Evolutionary conservation across 169 alveolate genomes (phyloP).

Genomic region (Plasmodium gonderi): DNA sequence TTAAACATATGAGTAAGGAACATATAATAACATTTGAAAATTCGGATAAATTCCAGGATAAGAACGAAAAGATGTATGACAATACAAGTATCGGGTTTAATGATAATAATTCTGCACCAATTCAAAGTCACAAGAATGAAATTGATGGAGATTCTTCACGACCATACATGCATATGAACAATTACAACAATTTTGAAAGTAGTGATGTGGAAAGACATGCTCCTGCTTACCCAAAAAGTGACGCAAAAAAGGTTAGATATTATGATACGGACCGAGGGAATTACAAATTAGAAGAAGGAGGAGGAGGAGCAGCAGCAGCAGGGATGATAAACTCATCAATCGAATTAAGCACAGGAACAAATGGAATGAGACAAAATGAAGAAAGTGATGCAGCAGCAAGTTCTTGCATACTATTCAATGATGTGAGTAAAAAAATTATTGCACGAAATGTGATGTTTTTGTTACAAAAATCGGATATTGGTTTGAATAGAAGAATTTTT

Average conservation of each 20-base stretch:
- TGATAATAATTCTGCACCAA: neutral
- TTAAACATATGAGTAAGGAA: neutral
- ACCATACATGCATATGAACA: neutral
- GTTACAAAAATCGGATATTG: slow-evolving; percentile 30
- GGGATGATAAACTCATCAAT: neutral
- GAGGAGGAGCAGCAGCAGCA: neutral
- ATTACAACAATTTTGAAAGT: neutral
- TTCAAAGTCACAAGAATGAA: neutral
- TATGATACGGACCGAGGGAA: neutral
- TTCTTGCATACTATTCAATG: slow-evolving; percentile 9
- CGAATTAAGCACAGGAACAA: neutral
- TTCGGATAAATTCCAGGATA: no score
- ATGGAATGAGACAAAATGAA: neutral
- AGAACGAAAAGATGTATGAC: neutral
- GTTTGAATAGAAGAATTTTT: slow-evolving; percentile 48
- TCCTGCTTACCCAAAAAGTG: neutral
- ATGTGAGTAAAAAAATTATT: slow-evolving; percentile 40
- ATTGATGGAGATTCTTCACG: neutral
- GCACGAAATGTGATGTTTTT: slow-evolving; percentile 40
- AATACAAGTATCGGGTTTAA: neutral
- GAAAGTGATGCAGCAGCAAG: neutral
- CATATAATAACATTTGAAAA: neutral
- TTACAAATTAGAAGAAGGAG: neutral
- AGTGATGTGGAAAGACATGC: neutral
- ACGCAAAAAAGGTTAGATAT: neutral